Percentiles rank a stretch among this genome's conserved stretches.
These are phyloP conservation scores for Pleurotus sapidus DNA, from an alignment of 768 basidiomycete genomes.

Conservation along the genomic window DNA sequence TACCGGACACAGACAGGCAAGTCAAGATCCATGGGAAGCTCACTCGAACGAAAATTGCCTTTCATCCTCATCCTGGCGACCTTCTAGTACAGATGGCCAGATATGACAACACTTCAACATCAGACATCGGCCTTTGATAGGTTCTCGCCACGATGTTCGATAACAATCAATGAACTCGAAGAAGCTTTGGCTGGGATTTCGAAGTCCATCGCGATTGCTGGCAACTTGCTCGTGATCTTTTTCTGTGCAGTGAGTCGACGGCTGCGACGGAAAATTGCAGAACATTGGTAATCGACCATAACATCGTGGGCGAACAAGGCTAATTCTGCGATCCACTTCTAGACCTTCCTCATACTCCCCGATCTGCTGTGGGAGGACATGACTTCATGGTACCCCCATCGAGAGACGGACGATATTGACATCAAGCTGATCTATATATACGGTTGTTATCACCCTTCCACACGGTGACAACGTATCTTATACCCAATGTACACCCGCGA, in stretches of 20 bases:
- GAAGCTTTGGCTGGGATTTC: neutral
- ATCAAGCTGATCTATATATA: neutral
- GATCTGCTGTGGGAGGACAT: neutral
- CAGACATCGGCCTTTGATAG: too few relatives aligned
- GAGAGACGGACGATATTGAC: neutral
- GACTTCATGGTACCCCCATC: neutral
- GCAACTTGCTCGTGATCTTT: neutral
- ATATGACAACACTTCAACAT: too few relatives aligned
- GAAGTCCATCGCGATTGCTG: neutral
- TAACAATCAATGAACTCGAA: neutral
- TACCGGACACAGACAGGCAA: too few relatives aligned
- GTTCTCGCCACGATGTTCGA: constrained; percentile 16
- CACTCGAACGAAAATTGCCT: too few relatives aligned
- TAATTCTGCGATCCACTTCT: too few relatives aligned
- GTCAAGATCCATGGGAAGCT: too few relatives aligned
- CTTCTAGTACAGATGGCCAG: too few relatives aligned
- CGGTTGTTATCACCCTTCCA: neutral
- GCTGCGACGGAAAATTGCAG: neutral
- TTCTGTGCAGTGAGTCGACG: neutral
- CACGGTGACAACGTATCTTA: neutral
- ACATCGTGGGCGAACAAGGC: too few relatives aligned
- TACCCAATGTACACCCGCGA: neutral
- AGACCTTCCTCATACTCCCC: too few relatives aligned
- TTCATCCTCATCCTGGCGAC: too few relatives aligned
- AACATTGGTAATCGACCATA: neutral